Base-by-base conservation (phyloP, 306 rosid genomes). In the Citrullus colocynthis region DNA sequence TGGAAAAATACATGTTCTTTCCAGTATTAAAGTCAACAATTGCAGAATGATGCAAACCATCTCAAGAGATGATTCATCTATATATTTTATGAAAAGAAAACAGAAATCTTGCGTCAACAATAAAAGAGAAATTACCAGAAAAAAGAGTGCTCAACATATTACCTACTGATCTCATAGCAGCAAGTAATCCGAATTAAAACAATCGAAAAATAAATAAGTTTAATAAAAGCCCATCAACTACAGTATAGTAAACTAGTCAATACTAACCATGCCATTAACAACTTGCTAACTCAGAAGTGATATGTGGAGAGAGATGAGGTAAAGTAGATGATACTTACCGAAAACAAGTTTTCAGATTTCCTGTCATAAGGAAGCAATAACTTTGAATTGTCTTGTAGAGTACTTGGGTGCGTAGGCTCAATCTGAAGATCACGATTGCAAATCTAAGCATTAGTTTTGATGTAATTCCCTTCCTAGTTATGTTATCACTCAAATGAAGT, bases 361-460 rank as follows among this genome's bases (percentile, higher is more conserved):
- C 96, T 87, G 81, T 91, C 99, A 85, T 96, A 96, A 28, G 98
- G 99, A 81, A 87, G 98, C 78, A 95, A 84, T 84, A 84, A 78
- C 90, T 96, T 96, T 2, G 87, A 90, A 78, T 81, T 83, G 75
- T 89, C 93, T 80, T 89, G 91, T 83, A 75, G 78, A 41, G 85
- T 76, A 20, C 82, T 62, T 56, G 85, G 92, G 80, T 84, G 82
- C 3, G 83, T 63, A 20, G 75, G 84, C 59, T 81, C 97, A 80
- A 85, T 91, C 99, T 96, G 91, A 64, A 88, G 79, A 83, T 79
- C 61, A 83, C 56, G 84, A 75, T 63, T 7, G 74, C 36, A 75
- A 44, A 81, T 58, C 55, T 48, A 85, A 45, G 78, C 39, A 83
- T 74, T 9, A 74, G 34, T 51, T 55, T 32, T 2, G 62, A 52